Base-by-base conservation (phyloP, 192 early-diverging fungal species). In the Coemansia biformis region DNA sequence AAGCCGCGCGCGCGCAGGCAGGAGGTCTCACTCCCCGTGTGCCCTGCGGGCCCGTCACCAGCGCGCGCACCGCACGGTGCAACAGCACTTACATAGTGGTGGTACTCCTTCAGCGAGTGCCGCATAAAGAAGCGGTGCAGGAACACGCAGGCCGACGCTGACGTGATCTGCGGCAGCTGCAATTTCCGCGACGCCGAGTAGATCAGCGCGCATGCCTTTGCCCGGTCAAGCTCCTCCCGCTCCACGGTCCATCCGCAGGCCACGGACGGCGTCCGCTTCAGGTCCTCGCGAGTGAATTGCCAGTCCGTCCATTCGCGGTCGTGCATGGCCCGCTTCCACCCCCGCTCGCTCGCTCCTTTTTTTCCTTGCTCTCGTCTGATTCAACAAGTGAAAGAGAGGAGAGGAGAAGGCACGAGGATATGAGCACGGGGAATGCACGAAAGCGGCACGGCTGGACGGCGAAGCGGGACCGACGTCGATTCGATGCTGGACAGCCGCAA, bases 211-310 rank as follows among this genome's bases (percentile, higher is more conserved):
- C 66, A 71, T 0, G 78, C 80, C 54, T 82, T 82, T 16, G 69
- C 77, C 13, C 78, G 48, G 46, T 82, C 80, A 38, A 78, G 43
- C 40, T 78, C 72, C 46, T 82, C 80, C 18, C 73, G 57, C 54
- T 76, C 76, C 33, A 57, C 63, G 23, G 80, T 52, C 51, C 74
- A 57, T 10, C 79, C 79, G 42, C 68, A 52, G 28, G 47, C 39
- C 37, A 80, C 73, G 18, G 72, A 78, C 30, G 79, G 79, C n/a
- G 79, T 80, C 32, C 63, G 69, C 46, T 51, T 47, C 43, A 80
- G 46, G 34, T 78, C 77, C 17, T 73, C 70, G 17, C 76, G 70
- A 21, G 69, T 44, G 49, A 77, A 80, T 23, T 63, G 65, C 79
- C 79, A 80, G 51, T 54, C 66, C 18, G 66, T 63, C 40, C 46